Evolutionary conservation across 2,329 filamentous ascomycete genomes (phyloP), one percentile per base, ranked within the genome.

Genomic region (Helotiales sp.): DNA sequence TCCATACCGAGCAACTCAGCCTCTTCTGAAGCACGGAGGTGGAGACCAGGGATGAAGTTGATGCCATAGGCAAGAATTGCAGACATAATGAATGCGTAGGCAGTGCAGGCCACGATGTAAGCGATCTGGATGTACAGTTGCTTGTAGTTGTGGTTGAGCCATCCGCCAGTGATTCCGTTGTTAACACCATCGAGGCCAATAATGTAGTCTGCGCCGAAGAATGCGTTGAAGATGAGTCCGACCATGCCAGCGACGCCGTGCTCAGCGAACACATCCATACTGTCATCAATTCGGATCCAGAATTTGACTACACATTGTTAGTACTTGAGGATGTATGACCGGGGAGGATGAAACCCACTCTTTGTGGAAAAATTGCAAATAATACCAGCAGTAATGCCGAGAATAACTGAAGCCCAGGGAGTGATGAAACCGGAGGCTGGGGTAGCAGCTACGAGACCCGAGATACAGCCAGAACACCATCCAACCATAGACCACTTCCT

Each of bases 1-100:
- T 96, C 92, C 91, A 95, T 94, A 73, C 92, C 92, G 65, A 95
- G 87, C 13, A 95, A 87, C 80, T 96, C 92, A 26, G 92, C 92
- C 80, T 94, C 90, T 76, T 93, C 91, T 28, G 87, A 90, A 8
- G 92, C 91, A 66, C 92, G 91, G 54, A 96, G 90, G 78, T 93
- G 87, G 22, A 96, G 86, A 55, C 92, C 92, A 28, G 92, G 92
- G 24, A 93, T 84, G 70, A 89, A 78, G 81, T 96, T 90, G 81
- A 96, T 91, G 75, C 82, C 77, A 80, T 90, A 92, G 69, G 92
- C 92, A 74, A 96, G 86, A 74, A 90, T 76, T 64, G 91, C 89
- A 67, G 89, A 92, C 74, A 96, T 83, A 75, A 89, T 85, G 77
- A 95, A 96, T 20, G 89, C 81, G 80, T 93, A 96, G 34, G 81